phyloP scores from a whole-genome alignment of 208 protist genomes.

The Trichomonas tenax region DNA sequence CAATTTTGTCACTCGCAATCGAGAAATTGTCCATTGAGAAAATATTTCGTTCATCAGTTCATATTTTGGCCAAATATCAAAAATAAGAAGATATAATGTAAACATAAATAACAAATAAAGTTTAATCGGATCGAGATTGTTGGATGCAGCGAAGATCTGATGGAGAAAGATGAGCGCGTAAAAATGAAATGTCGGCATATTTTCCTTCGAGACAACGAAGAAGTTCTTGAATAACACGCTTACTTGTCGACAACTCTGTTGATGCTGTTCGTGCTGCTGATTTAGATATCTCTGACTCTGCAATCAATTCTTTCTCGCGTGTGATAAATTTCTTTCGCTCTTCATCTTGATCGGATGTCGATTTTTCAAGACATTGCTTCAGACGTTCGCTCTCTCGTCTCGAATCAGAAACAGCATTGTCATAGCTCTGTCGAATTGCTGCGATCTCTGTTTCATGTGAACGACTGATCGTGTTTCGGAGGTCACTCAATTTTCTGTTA shows the following conservation, averaged over 20 bases:
- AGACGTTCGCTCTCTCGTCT: background rate
- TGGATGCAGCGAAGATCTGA: background rate
- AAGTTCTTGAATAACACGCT: background rate
- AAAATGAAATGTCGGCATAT: background rate
- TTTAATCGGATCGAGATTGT: background rate
- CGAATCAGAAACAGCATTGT: background rate
- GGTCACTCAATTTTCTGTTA: background rate
- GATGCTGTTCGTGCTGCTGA: background rate
- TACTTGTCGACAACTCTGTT: background rate
- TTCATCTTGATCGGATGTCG: background rate
- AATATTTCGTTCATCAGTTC: no score
- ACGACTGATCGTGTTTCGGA: background rate
- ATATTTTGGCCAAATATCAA: no score
- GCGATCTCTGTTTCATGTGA: background rate
- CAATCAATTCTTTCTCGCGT: background rate
- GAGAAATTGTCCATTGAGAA: no score
- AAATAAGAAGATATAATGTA: no score
- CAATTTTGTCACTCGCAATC: no score
- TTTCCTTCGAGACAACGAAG: background rate
- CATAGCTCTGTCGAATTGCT: background rate
- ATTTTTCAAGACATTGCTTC: background rate
- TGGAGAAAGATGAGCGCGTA: background rate
- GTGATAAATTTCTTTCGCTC: background rate
- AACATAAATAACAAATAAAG: no score
- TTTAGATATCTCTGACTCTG: background rate